Percentiles rank a stretch among this genome's conserved stretches.
phyloP scores from a whole-genome alignment of 2,329 filamentous ascomycete genomes.

The Colletotrichum orbiculare region DNA sequence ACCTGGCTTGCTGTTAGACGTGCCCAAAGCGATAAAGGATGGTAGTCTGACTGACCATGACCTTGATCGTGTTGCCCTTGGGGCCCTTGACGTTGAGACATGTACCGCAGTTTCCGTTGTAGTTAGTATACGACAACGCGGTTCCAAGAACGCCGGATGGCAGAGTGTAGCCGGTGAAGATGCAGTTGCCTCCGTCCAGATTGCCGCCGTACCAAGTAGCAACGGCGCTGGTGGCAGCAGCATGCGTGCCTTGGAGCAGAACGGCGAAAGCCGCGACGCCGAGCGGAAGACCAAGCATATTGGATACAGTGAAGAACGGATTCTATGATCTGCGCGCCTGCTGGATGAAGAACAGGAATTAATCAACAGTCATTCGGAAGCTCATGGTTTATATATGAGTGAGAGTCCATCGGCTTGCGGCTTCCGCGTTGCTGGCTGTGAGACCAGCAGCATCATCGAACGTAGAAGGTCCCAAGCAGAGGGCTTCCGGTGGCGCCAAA shows the following conservation, averaged over 20 bases:
- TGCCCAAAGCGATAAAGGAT: not conserved
- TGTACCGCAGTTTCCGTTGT: slow-evolving; percentile 30
- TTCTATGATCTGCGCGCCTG: no score
- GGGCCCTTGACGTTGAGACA: slow-evolving; percentile 30
- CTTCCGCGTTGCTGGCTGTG: no score
- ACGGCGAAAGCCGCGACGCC: slow-evolving; percentile 16
- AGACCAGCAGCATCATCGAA: no score
- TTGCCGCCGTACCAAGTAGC: slow-evolving; percentile 30
- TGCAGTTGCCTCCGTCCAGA: slow-evolving; percentile 26
- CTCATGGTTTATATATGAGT: not conserved
- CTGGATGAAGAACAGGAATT: not conserved
- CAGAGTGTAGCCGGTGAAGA: slow-evolving; percentile 24
- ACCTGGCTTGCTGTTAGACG: slow-evolving; percentile 48
- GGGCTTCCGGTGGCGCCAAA: no score
- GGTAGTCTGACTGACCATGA: slow-evolving; percentile 11
- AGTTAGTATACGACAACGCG: slow-evolving; percentile 25
- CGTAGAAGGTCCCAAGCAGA: no score
- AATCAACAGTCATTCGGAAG: not conserved
- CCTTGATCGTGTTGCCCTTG: slow-evolving; percentile 31
- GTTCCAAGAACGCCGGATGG: slow-evolving; percentile 23
- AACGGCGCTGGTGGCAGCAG: slow-evolving; percentile 25
- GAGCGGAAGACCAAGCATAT: slow-evolving; percentile 16
- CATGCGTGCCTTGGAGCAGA: slow-evolving; percentile 16
- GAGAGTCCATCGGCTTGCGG: no score
- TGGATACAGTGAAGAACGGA: not conserved